Evolutionary conservation across 106 monocot species (phyloP).

Genomic region (Hemerocallis citrina): DNA sequence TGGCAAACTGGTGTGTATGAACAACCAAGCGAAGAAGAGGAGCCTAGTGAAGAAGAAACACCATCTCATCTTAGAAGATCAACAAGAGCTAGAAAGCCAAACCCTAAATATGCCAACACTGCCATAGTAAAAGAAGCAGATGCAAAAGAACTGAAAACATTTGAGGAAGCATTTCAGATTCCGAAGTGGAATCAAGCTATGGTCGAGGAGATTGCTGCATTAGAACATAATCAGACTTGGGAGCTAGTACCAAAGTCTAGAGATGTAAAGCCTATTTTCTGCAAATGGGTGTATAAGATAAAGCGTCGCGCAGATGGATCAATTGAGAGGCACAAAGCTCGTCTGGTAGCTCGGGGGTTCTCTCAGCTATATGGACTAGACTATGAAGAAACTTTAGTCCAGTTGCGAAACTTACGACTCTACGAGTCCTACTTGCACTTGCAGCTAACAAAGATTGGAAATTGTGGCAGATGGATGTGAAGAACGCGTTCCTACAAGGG

Average conservation of each 20-base stretch:
- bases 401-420: conserved; percentile 9
- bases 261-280: conserved; percentile 14
- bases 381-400: conserved; percentile 24
- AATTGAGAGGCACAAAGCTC: conserved; percentile 19
- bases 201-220: conserved; percentile 12
- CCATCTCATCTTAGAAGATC: neutral
- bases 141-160: conserved; percentile 4
- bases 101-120: conserved; percentile 14
- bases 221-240: conserved; percentile 21
- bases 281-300: conserved; percentile 21
- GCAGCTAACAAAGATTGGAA: conserved; percentile 11
- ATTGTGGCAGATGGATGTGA: conserved; percentile 23
- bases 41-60: too few species aligned
- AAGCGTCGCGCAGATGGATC: conserved; percentile 8
- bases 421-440: conserved; percentile 11
- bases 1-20: conserved; percentile 6
- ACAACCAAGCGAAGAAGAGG: neutral
- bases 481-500: conserved; percentile 18
- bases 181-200: conserved; percentile 12
- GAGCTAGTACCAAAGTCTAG: conserved; percentile 10
- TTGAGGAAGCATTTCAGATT: conserved; percentile 5
- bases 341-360: conserved; percentile 13
- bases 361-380: conserved; percentile 16
- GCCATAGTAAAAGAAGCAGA: conserved; percentile 1
- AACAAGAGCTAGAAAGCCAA: conserved; percentile 5